Conservation (phyloP, 805 yeast genomes). For the Lachancea mirantina region DNA sequence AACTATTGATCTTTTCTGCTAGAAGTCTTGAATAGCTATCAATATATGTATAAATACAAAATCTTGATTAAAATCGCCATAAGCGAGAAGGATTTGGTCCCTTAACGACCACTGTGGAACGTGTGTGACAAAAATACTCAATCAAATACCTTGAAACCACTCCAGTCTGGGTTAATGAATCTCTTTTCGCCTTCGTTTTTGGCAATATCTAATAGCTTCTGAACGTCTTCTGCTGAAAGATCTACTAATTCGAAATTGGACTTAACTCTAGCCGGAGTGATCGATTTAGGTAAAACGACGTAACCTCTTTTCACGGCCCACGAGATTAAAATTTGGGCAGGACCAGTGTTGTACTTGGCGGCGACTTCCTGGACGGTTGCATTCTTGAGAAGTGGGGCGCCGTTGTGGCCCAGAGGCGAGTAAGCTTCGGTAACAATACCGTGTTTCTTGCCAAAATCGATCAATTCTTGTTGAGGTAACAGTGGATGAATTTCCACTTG, state of each 20-base stretch:
- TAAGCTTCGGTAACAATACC: conserved; percentile 63
- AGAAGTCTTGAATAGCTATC: no score
- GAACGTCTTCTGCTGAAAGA: conserved; percentile 34
- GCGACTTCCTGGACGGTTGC: conserved; percentile 39
- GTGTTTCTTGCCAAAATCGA: conserved; percentile 44
- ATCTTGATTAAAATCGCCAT: no score
- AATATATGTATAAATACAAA: no score
- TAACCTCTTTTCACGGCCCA: conserved; percentile 56
- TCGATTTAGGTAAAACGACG: conserved; percentile 48
- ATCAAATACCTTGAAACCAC: conserved; percentile 20
- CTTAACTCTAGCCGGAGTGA: conserved; percentile 38
- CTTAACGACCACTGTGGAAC: no score
- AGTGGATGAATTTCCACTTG: conserved; percentile 76
- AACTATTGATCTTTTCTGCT: no score
- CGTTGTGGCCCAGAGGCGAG: conserved; percentile 64
- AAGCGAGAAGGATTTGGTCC: no score
- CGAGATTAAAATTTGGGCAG: conserved; percentile 48
- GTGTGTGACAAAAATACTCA: no score
- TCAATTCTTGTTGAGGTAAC: conserved; percentile 55
- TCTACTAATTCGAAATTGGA: conserved; percentile 30
- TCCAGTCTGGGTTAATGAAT: conserved; percentile 24
- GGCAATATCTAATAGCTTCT: conserved; percentile 23
- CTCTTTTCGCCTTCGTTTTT: conserved; percentile 29
- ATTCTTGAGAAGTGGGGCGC: conserved; percentile 46
- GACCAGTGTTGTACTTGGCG: conserved; percentile 31